Evolutionary conservation across 2,329 filamentous ascomycete genomes (phyloP), one percentile per base, ranked within the genome.

Genomic region (Hypoxylon sp.): DNA sequence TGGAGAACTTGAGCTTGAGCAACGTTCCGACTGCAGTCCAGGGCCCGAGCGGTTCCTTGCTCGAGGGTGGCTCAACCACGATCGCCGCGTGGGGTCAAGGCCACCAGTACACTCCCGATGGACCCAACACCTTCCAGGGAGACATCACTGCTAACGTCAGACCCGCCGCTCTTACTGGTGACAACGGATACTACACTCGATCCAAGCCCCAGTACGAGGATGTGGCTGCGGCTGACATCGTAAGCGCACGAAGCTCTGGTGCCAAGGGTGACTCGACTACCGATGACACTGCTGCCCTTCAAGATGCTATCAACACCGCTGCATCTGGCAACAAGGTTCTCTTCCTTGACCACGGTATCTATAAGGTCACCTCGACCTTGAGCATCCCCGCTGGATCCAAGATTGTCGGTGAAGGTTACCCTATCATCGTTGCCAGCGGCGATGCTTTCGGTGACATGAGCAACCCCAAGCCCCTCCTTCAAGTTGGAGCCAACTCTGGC

Each of bases 131-230:
- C n/a, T 73, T 82, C 20, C 79, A 84, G 64, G 79, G 76, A 37
- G 61, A 62, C 63, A 59, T 74, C 71, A 61, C 76, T 50, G 62
- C 77, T 65, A 64, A 78, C 77, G 37, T 63, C 61, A 69, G 74
- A 61, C 84, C 87, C 5, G 67, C 73, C 2, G 67, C 71, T 4
- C 81, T 91, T 5, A 71, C 88, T 6, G 73, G 75, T 23, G 63
- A 68, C 21, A 67, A 65, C 9, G 68, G 74, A 4, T 86, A 82
- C 58, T 83, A 80, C 55, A 77, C 87, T 60, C 82, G 84, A 35
- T 84, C 86, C 55, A 90, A 90, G 76, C 89, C 89, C 11, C 84
- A 90, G 62, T 92, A 91, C 67, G 79, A 84, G 62, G 69, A 71
- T 19, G 68, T 84, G 4, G 67, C 80, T 1, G 78, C 78, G 4